These are phyloP conservation scores for Fragaria vesca DNA, from an alignment of 306 rosid genomes.

Conservation along the genomic window DNA sequence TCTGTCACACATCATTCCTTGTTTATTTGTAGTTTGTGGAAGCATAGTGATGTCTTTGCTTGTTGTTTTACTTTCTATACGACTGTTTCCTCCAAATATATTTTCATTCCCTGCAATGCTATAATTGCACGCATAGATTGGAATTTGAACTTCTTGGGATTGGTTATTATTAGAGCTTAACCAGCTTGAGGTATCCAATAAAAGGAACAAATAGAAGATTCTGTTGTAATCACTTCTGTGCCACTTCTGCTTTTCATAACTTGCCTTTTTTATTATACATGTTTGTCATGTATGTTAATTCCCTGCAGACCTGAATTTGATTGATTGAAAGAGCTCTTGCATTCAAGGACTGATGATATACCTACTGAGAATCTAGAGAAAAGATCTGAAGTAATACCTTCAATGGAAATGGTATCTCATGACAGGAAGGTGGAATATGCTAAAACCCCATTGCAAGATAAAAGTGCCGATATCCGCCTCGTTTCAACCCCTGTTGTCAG, in stretches of 20 bases:
- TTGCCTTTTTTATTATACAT: background rate
- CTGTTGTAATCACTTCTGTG: background rate
- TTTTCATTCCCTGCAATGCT: background rate
- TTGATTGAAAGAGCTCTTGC: constrained; percentile 76
- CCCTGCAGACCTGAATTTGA: constrained; percentile 79
- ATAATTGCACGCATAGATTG: background rate
- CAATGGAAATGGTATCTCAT: constrained; percentile 33
- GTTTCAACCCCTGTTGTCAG: constrained; percentile 43
- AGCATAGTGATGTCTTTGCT: background rate
- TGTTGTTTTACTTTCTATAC: background rate
- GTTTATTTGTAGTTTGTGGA: background rate
- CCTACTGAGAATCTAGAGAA: constrained; percentile 44
- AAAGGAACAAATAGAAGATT: background rate
- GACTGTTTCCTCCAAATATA: background rate
- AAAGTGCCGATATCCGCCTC: constrained; percentile 37
- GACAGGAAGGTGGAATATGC: constrained; percentile 37
- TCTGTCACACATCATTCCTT: background rate
- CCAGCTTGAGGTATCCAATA: background rate
- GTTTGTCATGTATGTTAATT: constrained; percentile 9
- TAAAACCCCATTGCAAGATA: constrained; percentile 31
- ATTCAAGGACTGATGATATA: constrained; percentile 57
- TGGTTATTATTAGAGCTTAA: background rate
- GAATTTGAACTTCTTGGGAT: background rate
- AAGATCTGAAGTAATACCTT: constrained; percentile 40
- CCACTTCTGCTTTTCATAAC: background rate